Percentiles rank a stretch among this genome's conserved stretches.
These are phyloP conservation scores for Rhizoclosmatium sp. DNA, from an alignment of 192 early-diverging fungal genomes.

Conservation along the genomic window DNA sequence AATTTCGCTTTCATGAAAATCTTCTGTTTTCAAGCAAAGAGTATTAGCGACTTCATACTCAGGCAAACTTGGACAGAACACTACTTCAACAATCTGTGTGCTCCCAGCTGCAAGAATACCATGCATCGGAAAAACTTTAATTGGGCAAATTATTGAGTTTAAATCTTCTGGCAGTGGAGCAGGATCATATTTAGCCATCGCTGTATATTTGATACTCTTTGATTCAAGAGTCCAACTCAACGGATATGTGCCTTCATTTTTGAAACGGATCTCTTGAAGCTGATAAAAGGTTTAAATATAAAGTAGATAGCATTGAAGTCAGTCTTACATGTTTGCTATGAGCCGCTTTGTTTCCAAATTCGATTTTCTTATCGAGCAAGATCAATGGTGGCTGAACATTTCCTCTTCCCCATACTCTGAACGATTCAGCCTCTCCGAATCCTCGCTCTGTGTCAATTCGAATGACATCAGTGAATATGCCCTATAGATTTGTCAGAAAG, in stretches of 20 bases:
- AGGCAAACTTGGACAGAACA: slow-evolving; percentile 56
- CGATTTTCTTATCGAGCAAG: slow-evolving; percentile 56
- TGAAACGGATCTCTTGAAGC: slow-evolving; percentile 53
- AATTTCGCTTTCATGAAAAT: slow-evolving; percentile 55
- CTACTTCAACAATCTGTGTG: slow-evolving; percentile 58
- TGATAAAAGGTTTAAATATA: slow-evolving; percentile 2
- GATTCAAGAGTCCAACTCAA: slow-evolving; percentile 53
- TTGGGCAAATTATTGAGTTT: slow-evolving; percentile 43
- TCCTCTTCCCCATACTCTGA: slow-evolving; percentile 51
- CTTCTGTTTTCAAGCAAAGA: slow-evolving; percentile 51
- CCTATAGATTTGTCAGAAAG: slow-evolving; percentile 33
- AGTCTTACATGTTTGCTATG: slow-evolving; percentile 53
- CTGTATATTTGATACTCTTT: slow-evolving; percentile 30
- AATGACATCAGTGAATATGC: slow-evolving; percentile 39
- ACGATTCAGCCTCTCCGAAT: slow-evolving; percentile 49
- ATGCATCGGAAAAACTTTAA: slow-evolving; percentile 51
- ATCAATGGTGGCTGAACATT: slow-evolving; percentile 56
- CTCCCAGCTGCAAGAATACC: slow-evolving; percentile 54
- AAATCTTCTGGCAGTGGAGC: slow-evolving; percentile 44
- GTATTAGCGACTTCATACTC: slow-evolving; percentile 53
- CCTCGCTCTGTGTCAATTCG: slow-evolving; percentile 50
- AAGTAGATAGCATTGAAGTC: neutral
- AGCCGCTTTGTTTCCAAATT: slow-evolving; percentile 60
- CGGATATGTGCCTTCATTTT: slow-evolving; percentile 54
- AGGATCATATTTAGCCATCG: slow-evolving; percentile 50